Percentiles rank a stretch among this genome's conserved stretches.
phyloP scores from a whole-genome alignment of 2,329 filamentous ascomycete species.

The Phyllosticta ampelicida region DNA sequence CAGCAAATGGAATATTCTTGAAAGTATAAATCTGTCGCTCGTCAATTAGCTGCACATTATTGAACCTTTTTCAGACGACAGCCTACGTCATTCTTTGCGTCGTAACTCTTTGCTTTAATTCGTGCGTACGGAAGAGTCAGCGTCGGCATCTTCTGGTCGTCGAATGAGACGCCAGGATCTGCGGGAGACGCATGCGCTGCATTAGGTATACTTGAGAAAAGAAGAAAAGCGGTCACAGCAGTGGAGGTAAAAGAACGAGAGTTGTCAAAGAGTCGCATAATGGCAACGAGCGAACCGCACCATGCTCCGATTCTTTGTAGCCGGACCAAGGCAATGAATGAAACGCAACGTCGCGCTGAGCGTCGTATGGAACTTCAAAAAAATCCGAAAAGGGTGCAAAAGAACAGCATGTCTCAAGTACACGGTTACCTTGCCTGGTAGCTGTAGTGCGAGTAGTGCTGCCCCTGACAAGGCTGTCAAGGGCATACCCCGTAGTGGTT shows the following conservation, averaged over 20 bases:
- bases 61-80: background rate
- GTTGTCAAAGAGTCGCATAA: background rate
- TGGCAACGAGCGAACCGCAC: background rate
- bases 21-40: background rate
- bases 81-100: background rate
- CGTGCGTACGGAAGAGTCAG: background rate
- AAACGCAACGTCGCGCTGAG: background rate
- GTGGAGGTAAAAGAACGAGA: background rate
- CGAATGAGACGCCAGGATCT: background rate
- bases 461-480: background rate
- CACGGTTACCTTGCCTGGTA: background rate
- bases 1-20: background rate
- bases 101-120: background rate
- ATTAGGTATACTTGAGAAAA: background rate
- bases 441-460: background rate
- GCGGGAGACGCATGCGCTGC: background rate
- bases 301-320: background rate
- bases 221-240: background rate
- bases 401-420: background rate
- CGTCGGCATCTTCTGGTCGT: background rate
- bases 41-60: no score
- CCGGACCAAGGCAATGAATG: background rate
- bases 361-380: background rate
- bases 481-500: background rate
- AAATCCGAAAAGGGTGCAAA: background rate